Conservation (phyloP, 306 rosid species). For the Vigna radiata region DNA sequence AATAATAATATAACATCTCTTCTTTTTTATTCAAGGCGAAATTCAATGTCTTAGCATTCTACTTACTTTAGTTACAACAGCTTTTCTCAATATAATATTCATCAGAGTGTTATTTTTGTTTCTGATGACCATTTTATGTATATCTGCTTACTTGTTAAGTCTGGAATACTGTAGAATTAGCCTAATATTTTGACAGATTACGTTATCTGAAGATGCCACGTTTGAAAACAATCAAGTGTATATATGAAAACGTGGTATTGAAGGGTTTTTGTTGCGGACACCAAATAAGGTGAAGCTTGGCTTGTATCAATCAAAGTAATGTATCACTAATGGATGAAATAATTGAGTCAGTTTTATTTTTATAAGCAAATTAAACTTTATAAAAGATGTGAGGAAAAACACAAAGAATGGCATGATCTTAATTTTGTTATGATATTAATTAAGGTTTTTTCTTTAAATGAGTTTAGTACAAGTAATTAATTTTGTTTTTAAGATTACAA, state of each 20-base stretch:
- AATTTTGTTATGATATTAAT: background rate
- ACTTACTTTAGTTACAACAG: background rate
- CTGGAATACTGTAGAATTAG: slow-evolving; percentile 13
- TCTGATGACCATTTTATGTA: too few species aligned
- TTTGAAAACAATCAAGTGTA: background rate
- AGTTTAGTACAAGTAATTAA: too few species aligned
- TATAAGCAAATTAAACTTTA: too few species aligned
- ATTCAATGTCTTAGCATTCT: background rate
- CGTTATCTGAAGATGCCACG: too few species aligned
- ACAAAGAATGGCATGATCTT: too few species aligned
- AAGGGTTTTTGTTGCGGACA: background rate
- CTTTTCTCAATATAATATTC: background rate
- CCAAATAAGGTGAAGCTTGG: slow-evolving; percentile 2
- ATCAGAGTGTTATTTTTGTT: background rate
- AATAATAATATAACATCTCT: background rate
- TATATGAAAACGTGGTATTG: background rate
- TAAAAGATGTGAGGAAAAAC: too few species aligned
- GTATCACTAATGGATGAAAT: background rate
- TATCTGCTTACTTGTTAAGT: too few species aligned
- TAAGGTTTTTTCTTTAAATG: background rate
- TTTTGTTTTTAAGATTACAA: background rate
- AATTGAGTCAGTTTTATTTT: background rate
- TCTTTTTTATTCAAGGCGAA: background rate
- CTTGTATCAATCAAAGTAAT: slow-evolving; percentile 15
- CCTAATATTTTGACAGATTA: background rate